Evolutionary conservation across 768 basidiomycete genomes (phyloP).

Genomic region (Mrakia gelida): DNA sequence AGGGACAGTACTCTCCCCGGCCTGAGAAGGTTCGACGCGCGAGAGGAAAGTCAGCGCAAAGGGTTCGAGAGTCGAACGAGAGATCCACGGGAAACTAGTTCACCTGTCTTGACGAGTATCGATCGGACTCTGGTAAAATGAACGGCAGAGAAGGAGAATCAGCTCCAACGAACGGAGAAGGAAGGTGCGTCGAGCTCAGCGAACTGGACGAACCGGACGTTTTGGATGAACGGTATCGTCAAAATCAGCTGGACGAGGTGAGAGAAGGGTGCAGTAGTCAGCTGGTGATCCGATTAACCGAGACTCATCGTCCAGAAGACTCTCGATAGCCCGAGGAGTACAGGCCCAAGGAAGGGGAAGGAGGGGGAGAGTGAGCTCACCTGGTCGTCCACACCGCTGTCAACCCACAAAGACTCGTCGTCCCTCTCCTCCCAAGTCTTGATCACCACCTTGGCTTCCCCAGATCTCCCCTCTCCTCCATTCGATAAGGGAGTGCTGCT

Average conservation of each 20-base stretch:
- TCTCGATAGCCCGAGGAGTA: no score
- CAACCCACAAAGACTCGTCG: slow-evolving; percentile 25
- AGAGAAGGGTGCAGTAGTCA: neutral
- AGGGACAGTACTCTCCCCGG: slow-evolving; percentile 19
- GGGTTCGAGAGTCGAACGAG: no score
- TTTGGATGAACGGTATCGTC: slow-evolving; percentile 23
- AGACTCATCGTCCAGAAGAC: no score
- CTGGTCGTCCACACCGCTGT: slow-evolving; percentile 18
- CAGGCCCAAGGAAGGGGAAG: neutral
- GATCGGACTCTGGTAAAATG: neutral
- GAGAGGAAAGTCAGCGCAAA: no score
- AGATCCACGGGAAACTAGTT: no score
- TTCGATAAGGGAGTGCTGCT: slow-evolving; percentile 5
- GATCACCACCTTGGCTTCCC: slow-evolving; percentile 29
- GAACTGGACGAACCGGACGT: slow-evolving; percentile 10
- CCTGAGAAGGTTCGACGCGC: neutral
- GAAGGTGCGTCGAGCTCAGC: neutral
- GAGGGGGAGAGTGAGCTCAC: slow-evolving; percentile 4
- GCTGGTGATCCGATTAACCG: neutral
- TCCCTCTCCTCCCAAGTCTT: slow-evolving; percentile 28
- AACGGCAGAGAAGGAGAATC: neutral
- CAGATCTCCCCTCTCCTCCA: neutral
- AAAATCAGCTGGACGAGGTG: slow-evolving; percentile 15
- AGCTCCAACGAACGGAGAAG: neutral
- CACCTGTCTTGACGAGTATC: slow-evolving; percentile 17